These are phyloP conservation scores for Parsonsia alboflavescens DNA, from an alignment of 257 asterid genomes.

Conservation along the genomic window DNA sequence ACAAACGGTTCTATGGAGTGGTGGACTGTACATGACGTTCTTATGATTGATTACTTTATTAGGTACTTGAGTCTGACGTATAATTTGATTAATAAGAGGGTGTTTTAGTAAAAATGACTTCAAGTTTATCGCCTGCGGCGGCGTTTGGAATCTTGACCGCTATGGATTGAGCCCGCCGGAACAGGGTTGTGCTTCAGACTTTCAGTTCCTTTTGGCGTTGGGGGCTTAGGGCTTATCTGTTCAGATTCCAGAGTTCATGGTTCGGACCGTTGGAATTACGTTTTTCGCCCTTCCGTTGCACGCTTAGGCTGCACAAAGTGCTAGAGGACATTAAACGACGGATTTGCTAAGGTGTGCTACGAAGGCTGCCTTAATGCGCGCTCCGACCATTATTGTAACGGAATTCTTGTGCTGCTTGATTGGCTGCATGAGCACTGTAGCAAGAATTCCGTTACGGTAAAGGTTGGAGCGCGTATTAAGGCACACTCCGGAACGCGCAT, in stretches of 20 bases:
- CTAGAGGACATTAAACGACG: no score
- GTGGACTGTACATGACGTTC: constrained; percentile 33
- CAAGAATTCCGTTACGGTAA: no score
- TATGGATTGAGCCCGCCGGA: constrained; percentile 15
- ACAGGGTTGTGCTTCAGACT: not conserved
- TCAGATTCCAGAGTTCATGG: not conserved
- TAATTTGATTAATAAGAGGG: constrained; percentile 26
- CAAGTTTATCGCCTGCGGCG: constrained; percentile 7
- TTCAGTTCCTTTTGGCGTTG: not conserved
- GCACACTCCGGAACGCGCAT: no score
- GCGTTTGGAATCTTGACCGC: not conserved
- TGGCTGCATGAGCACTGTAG: no score
- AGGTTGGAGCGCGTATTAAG: no score
- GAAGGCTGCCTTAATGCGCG: no score
- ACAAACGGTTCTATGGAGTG: not conserved
- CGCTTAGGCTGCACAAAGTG: no score
- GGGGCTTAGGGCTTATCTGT: not conserved
- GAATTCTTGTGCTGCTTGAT: no score
- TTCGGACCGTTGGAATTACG: constrained; percentile 1
- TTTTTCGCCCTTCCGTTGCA: constrained; percentile 11
- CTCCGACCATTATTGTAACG: no score
- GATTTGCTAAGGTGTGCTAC: no score
- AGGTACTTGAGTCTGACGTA: not conserved
- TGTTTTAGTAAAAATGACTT: constrained; percentile 11
- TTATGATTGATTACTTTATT: not conserved